These are phyloP conservation scores for Limtongozyma cylindracea DNA, from an alignment of 805 yeast species.

Conservation along the genomic window DNA sequence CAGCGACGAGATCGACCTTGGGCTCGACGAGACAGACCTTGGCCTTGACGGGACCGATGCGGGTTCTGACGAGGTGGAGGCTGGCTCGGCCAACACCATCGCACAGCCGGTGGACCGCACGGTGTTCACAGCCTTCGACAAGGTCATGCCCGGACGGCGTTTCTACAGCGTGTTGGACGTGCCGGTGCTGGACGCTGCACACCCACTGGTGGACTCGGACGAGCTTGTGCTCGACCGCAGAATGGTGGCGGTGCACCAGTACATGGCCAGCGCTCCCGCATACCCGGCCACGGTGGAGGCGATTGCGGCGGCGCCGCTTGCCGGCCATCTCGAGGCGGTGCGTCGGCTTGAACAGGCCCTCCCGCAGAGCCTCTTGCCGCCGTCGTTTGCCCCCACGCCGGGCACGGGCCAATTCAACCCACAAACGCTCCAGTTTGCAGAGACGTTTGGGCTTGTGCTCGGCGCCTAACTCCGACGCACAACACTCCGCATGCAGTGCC, in stretches of 20 bases:
- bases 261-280: conserved; percentile 5
- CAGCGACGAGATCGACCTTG: conserved; percentile 3
- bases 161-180: conserved; percentile 27
- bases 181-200: conserved; percentile 6
- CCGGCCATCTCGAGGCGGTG: not conserved
- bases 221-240: conserved; percentile 8
- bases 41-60: too few species aligned
- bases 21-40: conserved; percentile 5
- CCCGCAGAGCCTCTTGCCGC: conserved; percentile 2
- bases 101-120: too few species aligned
- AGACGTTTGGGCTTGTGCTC: conserved; percentile 3
- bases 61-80: conserved; percentile 1
- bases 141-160: conserved; percentile 45
- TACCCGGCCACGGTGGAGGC: not conserved
- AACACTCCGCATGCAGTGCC: too few species aligned
- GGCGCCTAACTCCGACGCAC: too few species aligned
- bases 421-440: conserved; percentile 11
- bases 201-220: conserved; percentile 2
- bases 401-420: conserved; percentile 7
- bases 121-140: conserved; percentile 58
- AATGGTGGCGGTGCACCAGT: conserved; percentile 9
- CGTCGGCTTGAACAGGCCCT: not conserved
- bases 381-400: conserved; percentile 6
- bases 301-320: not conserved
- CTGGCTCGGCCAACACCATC: not conserved